phyloP scores from a whole-genome alignment of 179 eudicot genomes.

The Dionaea muscipula region DNA sequence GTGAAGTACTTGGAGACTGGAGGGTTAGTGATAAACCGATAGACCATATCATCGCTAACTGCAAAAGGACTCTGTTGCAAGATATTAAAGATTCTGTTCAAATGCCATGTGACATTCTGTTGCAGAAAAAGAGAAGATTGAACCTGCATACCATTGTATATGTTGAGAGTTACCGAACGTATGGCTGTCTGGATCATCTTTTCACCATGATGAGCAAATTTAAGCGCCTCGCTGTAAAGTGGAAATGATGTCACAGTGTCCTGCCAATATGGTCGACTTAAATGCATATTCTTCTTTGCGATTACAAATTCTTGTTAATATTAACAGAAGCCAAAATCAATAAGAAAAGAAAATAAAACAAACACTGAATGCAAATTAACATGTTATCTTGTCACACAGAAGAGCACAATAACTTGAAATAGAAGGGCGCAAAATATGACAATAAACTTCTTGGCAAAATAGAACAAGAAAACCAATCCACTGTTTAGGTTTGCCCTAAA shows the following conservation, averaged over 20 bases:
- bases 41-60: constrained; percentile 42
- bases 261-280: constrained; percentile 17
- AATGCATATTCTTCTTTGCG: not conserved
- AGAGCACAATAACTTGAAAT: too few species aligned
- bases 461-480: too few species aligned
- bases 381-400: too few species aligned
- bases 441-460: too few species aligned
- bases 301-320: not conserved
- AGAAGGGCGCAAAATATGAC: too few species aligned
- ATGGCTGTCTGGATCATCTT: constrained; percentile 45
- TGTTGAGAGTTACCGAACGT: constrained; percentile 30
- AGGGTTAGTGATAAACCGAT: constrained; percentile 24
- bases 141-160: constrained; percentile 25
- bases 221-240: constrained; percentile 39
- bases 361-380: not conserved
- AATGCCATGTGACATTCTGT: not conserved
- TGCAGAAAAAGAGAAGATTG: constrained; percentile 6
- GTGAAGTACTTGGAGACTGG: constrained; percentile 29
- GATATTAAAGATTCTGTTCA: constrained; percentile 15
- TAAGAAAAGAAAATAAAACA: too few species aligned
- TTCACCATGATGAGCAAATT: constrained; percentile 42
- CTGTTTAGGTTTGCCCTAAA: too few species aligned
- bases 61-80: constrained; percentile 26
- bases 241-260: constrained; percentile 42
- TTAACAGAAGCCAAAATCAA: not conserved